Base-by-base conservation (phyloP, 257 asterid species). In the Handroanthus guayacan region DNA sequence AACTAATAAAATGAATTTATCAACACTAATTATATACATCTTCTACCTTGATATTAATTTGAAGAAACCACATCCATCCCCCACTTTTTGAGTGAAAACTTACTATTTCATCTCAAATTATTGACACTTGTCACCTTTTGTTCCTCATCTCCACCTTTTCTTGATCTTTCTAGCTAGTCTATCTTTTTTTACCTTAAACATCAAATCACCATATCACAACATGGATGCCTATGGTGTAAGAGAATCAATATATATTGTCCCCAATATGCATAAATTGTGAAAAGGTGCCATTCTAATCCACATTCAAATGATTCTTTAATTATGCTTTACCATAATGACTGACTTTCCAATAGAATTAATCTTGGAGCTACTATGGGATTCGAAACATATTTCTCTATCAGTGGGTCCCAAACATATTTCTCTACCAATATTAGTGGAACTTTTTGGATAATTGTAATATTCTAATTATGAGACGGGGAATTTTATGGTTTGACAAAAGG, bases 401-500 rank as follows among this genome's bases (percentile, higher is more conserved):
- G 31, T 25, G 1, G 31, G 31, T 25, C 31, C 31, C 31, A 25
- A 25, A 25, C 31, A 25, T 25, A 25, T 25, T 25, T 25, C 31
- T 25, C 31, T 25, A 8, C 34, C 31, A 34, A 57, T 17, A 58
- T 10, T 14, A 62, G 6, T 10, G 50, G 41, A 36, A 14, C 9
- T 36, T 10, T 62, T 62, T 0, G 60, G 69, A 34, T n/a, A 9
- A 66, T 14, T 3, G 13, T 16, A 34, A 45, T 56, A 74, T 74
- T 74, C 71, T 14, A n/a, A 10, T 25, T 3, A 74, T 62, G 78
- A 6, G 36, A 16, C 47, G 78, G 41, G 9, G 71, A 62, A 62
- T 74, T 74, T 61, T 5, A 25, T 11, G 54, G 78, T 50, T 74
- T 48, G 78, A 74, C n/a, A 62, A n/a, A 16, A 36, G 50, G 31